These are phyloP conservation scores for Lactifluus pinguis DNA, from an alignment of 768 basidiomycete species.

Conservation along the genomic window DNA sequence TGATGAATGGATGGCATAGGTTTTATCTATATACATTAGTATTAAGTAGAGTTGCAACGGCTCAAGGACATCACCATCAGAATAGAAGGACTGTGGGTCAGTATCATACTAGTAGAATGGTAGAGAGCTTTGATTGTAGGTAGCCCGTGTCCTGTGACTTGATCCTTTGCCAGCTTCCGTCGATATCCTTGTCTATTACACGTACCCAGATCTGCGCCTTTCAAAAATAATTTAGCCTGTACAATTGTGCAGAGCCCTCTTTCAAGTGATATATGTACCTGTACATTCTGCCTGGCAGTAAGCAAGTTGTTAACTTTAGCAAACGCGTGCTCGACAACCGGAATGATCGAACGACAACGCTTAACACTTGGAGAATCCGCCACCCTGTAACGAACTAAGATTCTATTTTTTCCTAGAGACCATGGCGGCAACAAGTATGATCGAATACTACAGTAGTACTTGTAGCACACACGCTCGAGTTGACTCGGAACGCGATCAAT, in stretches of 20 bases:
- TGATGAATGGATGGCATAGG: slow-evolving; percentile 15
- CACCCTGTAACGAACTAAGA: background rate
- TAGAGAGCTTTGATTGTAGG: too few relatives aligned
- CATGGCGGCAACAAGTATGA: background rate
- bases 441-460: background rate
- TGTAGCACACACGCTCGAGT: background rate
- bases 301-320: background rate
- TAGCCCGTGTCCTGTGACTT: background rate
- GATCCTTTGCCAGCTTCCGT: too few relatives aligned
- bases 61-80: background rate
- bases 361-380: background rate
- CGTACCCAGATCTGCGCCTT: too few relatives aligned
- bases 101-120: background rate
- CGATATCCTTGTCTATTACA: too few relatives aligned
- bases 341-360: background rate
- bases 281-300: background rate
- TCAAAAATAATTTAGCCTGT: too few relatives aligned
- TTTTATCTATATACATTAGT: background rate
- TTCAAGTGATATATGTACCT: too few relatives aligned
- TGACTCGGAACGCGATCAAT: background rate
- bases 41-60: background rate
- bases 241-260: too few relatives aligned
- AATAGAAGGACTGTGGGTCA: background rate
- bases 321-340: background rate
- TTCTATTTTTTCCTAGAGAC: background rate